Evolutionary conservation across 1,284 basidiomycete genomes (phyloP).

Genomic region (Stereum hirsutum): DNA sequence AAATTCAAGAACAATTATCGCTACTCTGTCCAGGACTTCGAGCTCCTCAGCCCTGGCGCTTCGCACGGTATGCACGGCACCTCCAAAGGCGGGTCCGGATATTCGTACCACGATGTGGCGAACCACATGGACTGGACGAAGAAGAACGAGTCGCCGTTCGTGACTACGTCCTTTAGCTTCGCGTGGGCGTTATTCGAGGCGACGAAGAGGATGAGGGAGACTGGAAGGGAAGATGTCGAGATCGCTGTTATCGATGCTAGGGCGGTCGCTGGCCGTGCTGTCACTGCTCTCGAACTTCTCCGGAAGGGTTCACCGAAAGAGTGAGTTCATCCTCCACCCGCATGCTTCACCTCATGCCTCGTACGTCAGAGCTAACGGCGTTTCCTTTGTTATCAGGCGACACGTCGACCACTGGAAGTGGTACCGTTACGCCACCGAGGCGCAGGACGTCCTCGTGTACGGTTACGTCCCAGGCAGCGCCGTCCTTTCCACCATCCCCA

Average conservation of each 20-base stretch:
- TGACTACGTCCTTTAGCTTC: constrained; percentile 71
- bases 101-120: constrained; percentile 49
- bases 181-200: constrained; percentile 77
- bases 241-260: constrained; percentile 69
- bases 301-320: constrained; percentile 38
- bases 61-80: too few relatives aligned
- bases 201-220: constrained; percentile 55
- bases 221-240: constrained; percentile 63
- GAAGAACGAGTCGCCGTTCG: constrained; percentile 53
- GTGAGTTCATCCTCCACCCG: constrained; percentile 28
- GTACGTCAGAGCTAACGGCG: constrained; percentile 4
- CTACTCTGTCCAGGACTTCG: constrained; percentile 22
- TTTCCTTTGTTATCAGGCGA: constrained; percentile 30
- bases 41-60: constrained; percentile 13
- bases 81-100: constrained; percentile 11
- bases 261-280: constrained; percentile 43
- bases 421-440: constrained; percentile 63
- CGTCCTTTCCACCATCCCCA: constrained; percentile 58
- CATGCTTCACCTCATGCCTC: neutral
- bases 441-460: constrained; percentile 64
- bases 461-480: constrained; percentile 56
- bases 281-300: constrained; percentile 56
- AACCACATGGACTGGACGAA: constrained; percentile 69
- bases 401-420: constrained; percentile 62
- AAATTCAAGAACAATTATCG: constrained; percentile 43